Evolutionary conservation across 2,329 filamentous ascomycete genomes (phyloP), one percentile per base, ranked within the genome.

Genomic region (Aspergillus ibericus): DNA sequence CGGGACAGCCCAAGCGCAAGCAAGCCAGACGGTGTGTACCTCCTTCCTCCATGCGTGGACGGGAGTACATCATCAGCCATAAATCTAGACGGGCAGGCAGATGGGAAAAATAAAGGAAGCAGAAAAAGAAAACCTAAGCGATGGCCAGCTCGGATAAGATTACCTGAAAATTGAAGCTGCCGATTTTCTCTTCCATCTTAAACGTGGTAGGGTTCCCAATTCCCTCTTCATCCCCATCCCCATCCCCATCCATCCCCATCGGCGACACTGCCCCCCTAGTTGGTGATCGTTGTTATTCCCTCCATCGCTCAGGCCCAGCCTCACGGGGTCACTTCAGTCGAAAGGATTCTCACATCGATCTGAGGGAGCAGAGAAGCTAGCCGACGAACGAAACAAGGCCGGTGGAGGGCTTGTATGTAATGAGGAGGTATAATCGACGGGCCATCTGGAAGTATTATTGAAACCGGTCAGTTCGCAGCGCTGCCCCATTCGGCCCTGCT

Each of bases 131-230:
- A 53, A 10, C 22, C 36, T 35, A 32, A 44, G 38, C 22, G 36
- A 44, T 22, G 27, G 38, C 5, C 51, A 32, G 27, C 27, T 42
- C 25, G 40, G 36, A 36, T 18, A 53, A 44, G n/a, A 20, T 18
- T 1, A 20, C 10, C 18, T 32, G 15, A 18, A 53, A 38, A 29
- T 27, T 29, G 15, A 42, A 38, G 38, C 22, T 22, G n/a, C 35
- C 18, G 25, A 48, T 36, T 25, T 25, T 51, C 49, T 51, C 50
- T 40, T 27, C 47, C 51, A 42, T 42, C 51, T 44, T 53, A 53
- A 53, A 53, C 51, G 51, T 53, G 51, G 51, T 32, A 36, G 16
- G 29, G 29, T 13, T 44, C 51, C 51, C 51, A 53, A 27, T 25
- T 53, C 13, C 36, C 29, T 20, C 29, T 51, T 36, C 18, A 25